These are phyloP conservation scores for Colletotrichum tropicale DNA, from an alignment of 2,329 filamentous ascomycete species.

Conservation along the genomic window DNA sequence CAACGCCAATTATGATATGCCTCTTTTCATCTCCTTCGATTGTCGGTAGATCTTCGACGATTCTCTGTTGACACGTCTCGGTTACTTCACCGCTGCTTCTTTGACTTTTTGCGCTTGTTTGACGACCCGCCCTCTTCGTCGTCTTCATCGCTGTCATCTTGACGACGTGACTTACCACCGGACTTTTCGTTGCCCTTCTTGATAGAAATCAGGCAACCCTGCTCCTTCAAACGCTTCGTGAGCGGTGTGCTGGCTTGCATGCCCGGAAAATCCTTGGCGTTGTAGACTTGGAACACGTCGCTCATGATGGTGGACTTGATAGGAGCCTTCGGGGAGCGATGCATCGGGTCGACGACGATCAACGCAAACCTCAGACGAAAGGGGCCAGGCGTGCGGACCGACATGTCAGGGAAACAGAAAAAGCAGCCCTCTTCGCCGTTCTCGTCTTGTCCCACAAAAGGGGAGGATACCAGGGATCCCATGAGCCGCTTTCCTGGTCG, in stretches of 20 bases:
- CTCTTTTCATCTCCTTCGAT: not conserved
- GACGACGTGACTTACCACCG: constrained; percentile 33
- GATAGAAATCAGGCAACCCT: constrained; percentile 83
- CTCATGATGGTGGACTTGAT: constrained; percentile 62
- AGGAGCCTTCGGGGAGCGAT: constrained; percentile 58
- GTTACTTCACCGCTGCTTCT: constrained; percentile 8
- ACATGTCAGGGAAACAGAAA: constrained; percentile 85
- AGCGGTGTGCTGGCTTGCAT: constrained; percentile 80
- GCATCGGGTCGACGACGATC: constrained; percentile 68
- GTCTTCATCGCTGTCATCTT: constrained; percentile 50
- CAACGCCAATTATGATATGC: constrained; percentile 9
- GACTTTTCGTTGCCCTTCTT: constrained; percentile 82
- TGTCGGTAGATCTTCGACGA: not conserved
- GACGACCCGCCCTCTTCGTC: constrained; percentile 39
- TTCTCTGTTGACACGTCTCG: not conserved
- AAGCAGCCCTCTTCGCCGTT: constrained; percentile 77
- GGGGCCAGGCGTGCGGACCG: constrained; percentile 76
- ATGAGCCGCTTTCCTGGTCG: constrained; percentile 77
- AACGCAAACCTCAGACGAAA: constrained; percentile 78
- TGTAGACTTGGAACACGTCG: constrained; percentile 79
- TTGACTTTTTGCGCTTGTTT: constrained; percentile 9
- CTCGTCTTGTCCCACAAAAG: constrained; percentile 79
- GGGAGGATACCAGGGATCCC: constrained; percentile 78
- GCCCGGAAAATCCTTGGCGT: constrained; percentile 84
- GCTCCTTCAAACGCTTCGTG: constrained; percentile 76